These are phyloP conservation scores for Hsuehochloa calcarea DNA, from an alignment of 176 grass and related monocot genomes.

Conservation along the genomic window DNA sequence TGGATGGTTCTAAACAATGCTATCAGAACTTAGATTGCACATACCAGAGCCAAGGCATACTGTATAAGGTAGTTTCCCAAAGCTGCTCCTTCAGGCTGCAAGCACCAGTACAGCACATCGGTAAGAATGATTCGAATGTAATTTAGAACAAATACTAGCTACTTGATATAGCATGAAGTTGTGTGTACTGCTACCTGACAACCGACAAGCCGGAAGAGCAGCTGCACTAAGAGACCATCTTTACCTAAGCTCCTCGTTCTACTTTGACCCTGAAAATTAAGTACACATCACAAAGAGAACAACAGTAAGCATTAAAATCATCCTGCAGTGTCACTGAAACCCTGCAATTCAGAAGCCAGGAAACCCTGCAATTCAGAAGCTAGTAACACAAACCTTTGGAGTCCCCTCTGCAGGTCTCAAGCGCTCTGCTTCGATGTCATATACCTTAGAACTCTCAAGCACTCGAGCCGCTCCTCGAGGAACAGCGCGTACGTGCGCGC, in stretches of 20 bases:
- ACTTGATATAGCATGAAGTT: not conserved
- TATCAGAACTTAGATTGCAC: not conserved
- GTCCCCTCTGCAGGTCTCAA: conserved; percentile 42
- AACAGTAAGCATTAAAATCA: not conserved
- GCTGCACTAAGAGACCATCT: conserved; percentile 73
- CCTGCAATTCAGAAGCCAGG: not conserved
- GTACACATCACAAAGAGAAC: not conserved
- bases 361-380: not conserved
- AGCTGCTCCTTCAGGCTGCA: conserved; percentile 85
- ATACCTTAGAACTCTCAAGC: conserved; percentile 70
- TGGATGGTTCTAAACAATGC: not conserved
- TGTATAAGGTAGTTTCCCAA: conserved; percentile 89
- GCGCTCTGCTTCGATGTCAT: conserved; percentile 72
- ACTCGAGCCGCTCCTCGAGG: conserved; percentile 91
- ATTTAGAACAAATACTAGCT: not conserved
- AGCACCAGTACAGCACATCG: conserved; percentile 18
- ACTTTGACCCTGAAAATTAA: conserved; percentile 52
- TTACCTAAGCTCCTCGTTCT: conserved; percentile 64
- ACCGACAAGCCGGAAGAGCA: conserved; percentile 74
- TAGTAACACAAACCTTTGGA: conserved; percentile 34
- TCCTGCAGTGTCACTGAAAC: not conserved
- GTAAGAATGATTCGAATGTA: not conserved
- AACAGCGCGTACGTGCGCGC: conserved; percentile 86
- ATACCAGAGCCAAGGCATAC: conserved; percentile 77
- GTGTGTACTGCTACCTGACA: conserved; percentile 66